phyloP scores from a whole-genome alignment of 176 grass and related monocot genomes.

The Triticum aestivum region DNA sequence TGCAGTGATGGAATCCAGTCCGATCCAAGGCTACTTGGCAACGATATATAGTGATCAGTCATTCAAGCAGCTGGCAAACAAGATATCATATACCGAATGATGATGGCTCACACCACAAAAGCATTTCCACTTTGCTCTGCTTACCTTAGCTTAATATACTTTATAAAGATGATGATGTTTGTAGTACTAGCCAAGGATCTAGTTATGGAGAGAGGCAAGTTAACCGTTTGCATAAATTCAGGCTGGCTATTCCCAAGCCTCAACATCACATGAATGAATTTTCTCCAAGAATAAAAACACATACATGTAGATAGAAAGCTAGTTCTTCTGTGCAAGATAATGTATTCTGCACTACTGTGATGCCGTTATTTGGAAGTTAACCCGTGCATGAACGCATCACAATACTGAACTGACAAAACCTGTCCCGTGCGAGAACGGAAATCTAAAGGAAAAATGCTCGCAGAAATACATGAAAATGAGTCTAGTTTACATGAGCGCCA shows the following conservation, averaged over 20 bases:
- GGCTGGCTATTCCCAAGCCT: not conserved
- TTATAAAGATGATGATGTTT: not conserved
- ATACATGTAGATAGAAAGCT: not conserved
- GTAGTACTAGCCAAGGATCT: not conserved
- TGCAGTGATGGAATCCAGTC: not conserved
- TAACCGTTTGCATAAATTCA: not conserved
- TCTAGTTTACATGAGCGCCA: not conserved
- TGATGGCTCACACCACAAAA: not conserved
- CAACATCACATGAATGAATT: not conserved
- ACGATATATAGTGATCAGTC: not conserved
- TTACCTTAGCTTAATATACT: not conserved
- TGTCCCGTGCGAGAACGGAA: not conserved
- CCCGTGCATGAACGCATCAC: not conserved
- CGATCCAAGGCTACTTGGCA: not conserved
- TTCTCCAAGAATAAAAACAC: not conserved
- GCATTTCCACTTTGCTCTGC: not conserved
- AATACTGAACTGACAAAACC: not conserved
- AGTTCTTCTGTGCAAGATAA: not conserved
- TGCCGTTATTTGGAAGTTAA: not conserved
- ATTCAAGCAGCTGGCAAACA: not conserved
- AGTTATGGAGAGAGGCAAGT: not conserved
- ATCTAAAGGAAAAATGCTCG: constrained; percentile 9
- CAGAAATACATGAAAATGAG: constrained; percentile 24
- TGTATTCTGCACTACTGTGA: not conserved
- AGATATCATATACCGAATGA: not conserved